Base-by-base conservation (phyloP, 306 rosid species). In the Sophora flavescens region DNA sequence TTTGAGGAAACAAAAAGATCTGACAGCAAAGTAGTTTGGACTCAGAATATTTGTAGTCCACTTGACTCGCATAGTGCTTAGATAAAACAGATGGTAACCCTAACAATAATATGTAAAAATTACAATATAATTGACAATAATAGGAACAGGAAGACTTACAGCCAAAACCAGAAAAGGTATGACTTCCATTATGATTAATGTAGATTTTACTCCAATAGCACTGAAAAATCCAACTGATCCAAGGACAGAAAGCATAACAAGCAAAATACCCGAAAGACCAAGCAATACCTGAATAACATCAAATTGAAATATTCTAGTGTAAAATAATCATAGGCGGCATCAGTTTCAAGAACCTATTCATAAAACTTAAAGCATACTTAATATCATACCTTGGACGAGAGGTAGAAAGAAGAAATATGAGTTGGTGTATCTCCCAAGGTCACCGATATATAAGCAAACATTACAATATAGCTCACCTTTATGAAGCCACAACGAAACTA, bases 101-200 rank as follows among this genome's bases (percentile, higher is more conserved):
- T 7, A 11, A 72, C 15, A 68, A 61, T 28, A 81, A 42, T 63
- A 57, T 6, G n/a, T 70, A 35, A 77, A 78, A n/a, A n/a, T n/a
- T n/a, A n/a, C n/a, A n/a, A 53, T 38, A 39, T 65, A 54, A 52
- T 69, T 54, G 48, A 22, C 13, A 63, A 51, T 28, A 30, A 73
- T 30, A 45, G 74, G 67, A 52, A 58, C 38, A 79, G 75, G 78
- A 47, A 50, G 36, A 86, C 98, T 88, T 91, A 94, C 98, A 68
- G 98, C 98, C 78, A 94, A 85, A 59, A 94, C 97, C 38, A 94
- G 89, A 79, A 94, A 94, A 56, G 98, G 98, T 67, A 94, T 94
- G 83, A 92, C 98, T 89, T 94, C 98, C 96, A 94, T 90, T 61
- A 94, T 94, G 76, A 94, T 94, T 80, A 94, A 54, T n/a, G 98